A percentile compares a stretch with the other conserved stretches of the same genome.
These are phyloP conservation scores for Aspergillus ustus DNA, from an alignment of 2,329 filamentous ascomycete genomes.

Conservation along the genomic window DNA sequence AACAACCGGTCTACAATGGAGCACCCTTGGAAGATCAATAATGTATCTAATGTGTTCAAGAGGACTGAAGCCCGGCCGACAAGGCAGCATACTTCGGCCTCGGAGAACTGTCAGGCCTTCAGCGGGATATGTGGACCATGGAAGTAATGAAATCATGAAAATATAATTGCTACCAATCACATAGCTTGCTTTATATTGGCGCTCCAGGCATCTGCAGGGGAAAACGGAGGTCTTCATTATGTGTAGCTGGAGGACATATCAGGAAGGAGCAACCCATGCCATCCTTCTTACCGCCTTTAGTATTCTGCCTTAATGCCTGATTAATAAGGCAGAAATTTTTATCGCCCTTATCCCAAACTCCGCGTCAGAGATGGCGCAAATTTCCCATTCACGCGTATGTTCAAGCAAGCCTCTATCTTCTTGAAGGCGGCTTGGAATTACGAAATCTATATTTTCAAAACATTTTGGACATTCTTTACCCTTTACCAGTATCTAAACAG, in stretches of 20 bases:
- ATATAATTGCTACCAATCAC: too few relatives aligned
- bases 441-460: not conserved
- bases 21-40: too few relatives aligned
- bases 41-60: too few relatives aligned
- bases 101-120: not conserved
- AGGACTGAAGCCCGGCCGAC: not conserved
- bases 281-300: constrained; percentile 7
- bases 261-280: not conserved
- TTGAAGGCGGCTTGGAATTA: not conserved
- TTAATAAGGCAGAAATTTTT: not conserved
- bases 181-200: not conserved
- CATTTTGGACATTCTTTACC: not conserved
- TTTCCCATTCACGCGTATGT: constrained; percentile 13
- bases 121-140: not conserved
- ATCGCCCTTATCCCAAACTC: constrained; percentile 16
- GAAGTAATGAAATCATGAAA: too few relatives aligned
- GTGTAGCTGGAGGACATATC: not conserved
- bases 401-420: not conserved
- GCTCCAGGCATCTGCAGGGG: not conserved
- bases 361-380: constrained; percentile 21
- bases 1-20: too few relatives aligned
- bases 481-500: not conserved
- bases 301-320: not conserved
- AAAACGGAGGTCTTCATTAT: not conserved
- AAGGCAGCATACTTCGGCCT: not conserved